These are phyloP conservation scores for Erysimum cheiri DNA, from an alignment of 441 rosid genomes.

Conservation along the genomic window DNA sequence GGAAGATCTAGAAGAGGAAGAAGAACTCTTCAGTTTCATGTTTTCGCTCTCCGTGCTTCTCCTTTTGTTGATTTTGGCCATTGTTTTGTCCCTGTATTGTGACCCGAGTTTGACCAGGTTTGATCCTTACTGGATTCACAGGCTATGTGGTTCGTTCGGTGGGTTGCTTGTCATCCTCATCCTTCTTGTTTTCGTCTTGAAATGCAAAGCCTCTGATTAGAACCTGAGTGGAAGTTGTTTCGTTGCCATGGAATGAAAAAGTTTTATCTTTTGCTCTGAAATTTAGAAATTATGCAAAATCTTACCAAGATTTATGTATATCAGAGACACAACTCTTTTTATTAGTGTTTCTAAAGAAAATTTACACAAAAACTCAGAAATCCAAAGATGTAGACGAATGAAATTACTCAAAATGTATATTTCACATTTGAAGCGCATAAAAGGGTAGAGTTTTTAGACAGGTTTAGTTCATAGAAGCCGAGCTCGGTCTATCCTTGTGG, in stretches of 20 bases:
- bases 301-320: constrained; percentile 26
- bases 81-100: constrained; percentile 54
- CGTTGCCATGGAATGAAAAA: not conserved
- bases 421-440: constrained; percentile 23
- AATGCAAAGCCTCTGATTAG: constrained; percentile 54
- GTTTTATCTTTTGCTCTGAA: not conserved
- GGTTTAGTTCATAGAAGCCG: constrained; percentile 28
- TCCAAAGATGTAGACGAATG: constrained; percentile 25
- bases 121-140: constrained; percentile 86
- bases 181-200: constrained; percentile 69
- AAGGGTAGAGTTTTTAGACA: not conserved
- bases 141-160: constrained; percentile 85
- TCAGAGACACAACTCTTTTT: constrained; percentile 11
- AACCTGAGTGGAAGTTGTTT: constrained; percentile 4
- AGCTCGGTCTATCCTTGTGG: constrained; percentile 36
- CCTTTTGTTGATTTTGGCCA: constrained; percentile 60
- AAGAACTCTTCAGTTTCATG: constrained; percentile 49
- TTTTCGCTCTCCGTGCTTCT: constrained; percentile 63
- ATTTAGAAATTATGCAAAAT: constrained; percentile 4
- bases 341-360: constrained; percentile 17
- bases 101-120: constrained; percentile 68
- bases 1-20: constrained; percentile 57
- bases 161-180: constrained; percentile 69
- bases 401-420: constrained; percentile 26
- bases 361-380: constrained; percentile 35